Base-by-base conservation (phyloP, 176 grass and related monocot genomes). In the Ampelocalamus luodianensis region DNA sequence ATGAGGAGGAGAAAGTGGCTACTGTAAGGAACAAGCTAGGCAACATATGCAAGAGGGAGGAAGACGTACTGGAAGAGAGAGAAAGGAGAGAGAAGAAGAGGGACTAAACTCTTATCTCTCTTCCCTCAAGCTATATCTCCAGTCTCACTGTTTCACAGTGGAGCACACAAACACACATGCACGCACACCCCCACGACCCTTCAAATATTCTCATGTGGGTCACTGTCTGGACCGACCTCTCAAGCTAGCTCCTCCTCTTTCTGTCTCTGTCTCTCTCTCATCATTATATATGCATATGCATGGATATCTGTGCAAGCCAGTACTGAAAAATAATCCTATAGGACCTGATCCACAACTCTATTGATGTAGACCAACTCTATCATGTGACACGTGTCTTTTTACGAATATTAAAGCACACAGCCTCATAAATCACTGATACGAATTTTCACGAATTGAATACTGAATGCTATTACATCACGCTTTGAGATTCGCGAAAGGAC, bases 201-300 rank as follows among this genome's bases (percentile, higher is more conserved):
- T 85, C 61, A 84, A 83, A 87, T 82, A 74, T 78, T 87, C 81
- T 90, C 77, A 36, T 59, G 68, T 81, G 83, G 76, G 55, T 82
- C 72, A 76, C 72, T 79, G 44, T 64, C 82, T 67, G 74, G 70
- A 8, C 69, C 80, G 58, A 61, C 83, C 65, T 63, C 85, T 85
- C 68, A n/a, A n/a, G n/a, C n/a, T n/a, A n/a, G n/a, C n/a, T n/a
- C 66, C 61, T n/a, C 16, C 20, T 34, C 36, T 37, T 18, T 80
- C 24, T 80, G 81, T 54, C 18, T 86, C 78, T 83, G 32, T 88
- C 42, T 70, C 79, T 84, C 69, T 68, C 68, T 71, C 67, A 76
- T 89, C 76, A 71, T 77, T 78, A 85, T 79, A 83, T 80, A 75
- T 82, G 75, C 72, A 88, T 59, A 68, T 72, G 74, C 84, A 82